phyloP scores from a whole-genome alignment of 306 rosid genomes.

The Senna siamea region DNA sequence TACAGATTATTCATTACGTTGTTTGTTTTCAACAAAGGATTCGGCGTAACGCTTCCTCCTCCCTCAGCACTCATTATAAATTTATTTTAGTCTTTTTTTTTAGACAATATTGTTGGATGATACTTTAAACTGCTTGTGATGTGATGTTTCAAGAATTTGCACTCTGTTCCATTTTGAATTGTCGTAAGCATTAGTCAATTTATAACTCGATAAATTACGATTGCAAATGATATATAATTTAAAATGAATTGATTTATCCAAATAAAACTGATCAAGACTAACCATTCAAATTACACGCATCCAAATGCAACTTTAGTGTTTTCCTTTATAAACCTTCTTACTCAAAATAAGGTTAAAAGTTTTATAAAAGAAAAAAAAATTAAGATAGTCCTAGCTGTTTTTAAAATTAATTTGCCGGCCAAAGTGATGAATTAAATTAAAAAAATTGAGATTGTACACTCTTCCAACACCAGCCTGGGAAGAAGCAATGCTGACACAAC shows the following conservation, averaged over 20 bases:
- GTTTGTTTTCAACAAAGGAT: neutral
- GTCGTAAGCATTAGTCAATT: too few relatives aligned
- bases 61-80: neutral
- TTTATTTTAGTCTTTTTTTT: too few relatives aligned
- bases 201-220: too few relatives aligned
- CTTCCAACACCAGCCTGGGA: constrained; percentile 9
- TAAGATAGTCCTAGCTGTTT: neutral
- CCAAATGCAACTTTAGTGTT: neutral
- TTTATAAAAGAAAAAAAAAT: neutral
- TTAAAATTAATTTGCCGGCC: neutral
- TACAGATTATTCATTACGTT: neutral
- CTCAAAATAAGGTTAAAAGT: neutral
- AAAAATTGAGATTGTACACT: neutral
- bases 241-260: too few relatives aligned
- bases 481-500: constrained; percentile 27
- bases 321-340: neutral
- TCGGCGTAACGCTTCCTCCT: neutral
- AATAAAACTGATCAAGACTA: too few relatives aligned
- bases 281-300: neutral
- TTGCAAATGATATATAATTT: too few relatives aligned
- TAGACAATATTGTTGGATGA: too few relatives aligned
- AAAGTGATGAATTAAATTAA: neutral
- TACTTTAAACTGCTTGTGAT: too few relatives aligned
- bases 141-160: too few relatives aligned
- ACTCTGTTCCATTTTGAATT: too few relatives aligned